Conservation (phyloP, 2,329 filamentous ascomycete species). For the Huntiella abstrusa region DNA sequence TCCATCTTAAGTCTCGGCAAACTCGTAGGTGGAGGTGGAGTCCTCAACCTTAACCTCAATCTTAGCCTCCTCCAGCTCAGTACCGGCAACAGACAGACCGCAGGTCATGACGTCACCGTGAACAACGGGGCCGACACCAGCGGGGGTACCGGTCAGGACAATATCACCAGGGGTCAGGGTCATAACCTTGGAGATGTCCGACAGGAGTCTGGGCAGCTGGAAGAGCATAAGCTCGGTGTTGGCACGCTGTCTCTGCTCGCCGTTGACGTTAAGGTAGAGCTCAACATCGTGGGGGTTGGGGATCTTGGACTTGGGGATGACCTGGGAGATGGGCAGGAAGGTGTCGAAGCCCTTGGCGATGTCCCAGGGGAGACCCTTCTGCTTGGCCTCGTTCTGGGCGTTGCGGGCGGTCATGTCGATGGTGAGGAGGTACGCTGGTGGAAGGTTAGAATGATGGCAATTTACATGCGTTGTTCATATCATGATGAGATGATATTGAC, state of each 20-base stretch:
- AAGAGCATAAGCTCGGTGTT: conserved; percentile 92
- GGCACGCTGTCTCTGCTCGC: conserved; percentile 59
- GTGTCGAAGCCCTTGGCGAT: conserved; percentile 98
- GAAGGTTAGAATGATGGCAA: background rate
- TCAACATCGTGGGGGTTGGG: conserved; percentile 76
- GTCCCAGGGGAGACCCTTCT: conserved; percentile 87
- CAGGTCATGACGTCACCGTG: conserved; percentile 77
- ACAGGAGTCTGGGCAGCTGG: conserved; percentile 67
- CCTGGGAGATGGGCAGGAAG: conserved; percentile 70
- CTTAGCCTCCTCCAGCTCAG: conserved; percentile 66
- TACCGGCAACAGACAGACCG: conserved; percentile 59
- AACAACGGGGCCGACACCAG: conserved; percentile 74
- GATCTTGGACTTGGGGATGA: conserved; percentile 64
- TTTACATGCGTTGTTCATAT: background rate
- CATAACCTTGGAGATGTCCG: conserved; percentile 90
- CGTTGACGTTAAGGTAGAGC: conserved; percentile 72
- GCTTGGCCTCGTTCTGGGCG: conserved; percentile 89
- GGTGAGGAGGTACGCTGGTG: conserved; percentile 60
- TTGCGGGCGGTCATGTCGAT: conserved; percentile 98
- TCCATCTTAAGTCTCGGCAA: conserved; percentile 43
- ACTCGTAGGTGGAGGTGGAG: conserved; percentile 58
- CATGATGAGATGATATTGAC: background rate
- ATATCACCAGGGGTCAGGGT: conserved; percentile 82
- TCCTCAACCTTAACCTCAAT: conserved; percentile 75
- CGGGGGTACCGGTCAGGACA: conserved; percentile 89